These are phyloP conservation scores for Fusarium denticulatum DNA, from an alignment of 2,329 filamentous ascomycete species.

Conservation along the genomic window DNA sequence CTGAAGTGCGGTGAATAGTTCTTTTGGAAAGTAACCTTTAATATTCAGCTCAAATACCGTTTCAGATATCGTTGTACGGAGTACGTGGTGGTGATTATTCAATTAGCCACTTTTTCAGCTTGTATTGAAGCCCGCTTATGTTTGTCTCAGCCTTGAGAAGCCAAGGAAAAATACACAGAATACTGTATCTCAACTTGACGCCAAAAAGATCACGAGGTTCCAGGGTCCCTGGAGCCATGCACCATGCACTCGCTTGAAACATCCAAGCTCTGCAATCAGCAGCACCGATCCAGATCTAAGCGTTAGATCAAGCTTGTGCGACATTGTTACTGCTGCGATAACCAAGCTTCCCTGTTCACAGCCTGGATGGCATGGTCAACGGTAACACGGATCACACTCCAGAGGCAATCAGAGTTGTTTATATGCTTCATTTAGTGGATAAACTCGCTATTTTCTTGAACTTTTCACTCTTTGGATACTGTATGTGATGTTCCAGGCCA, in stretches of 20 bases:
- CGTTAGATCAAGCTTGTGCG: not conserved
- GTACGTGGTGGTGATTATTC: not conserved
- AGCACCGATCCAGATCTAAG: not conserved
- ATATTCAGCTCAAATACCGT: not conserved
- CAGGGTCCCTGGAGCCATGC: not conserved
- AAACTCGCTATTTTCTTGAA: not conserved
- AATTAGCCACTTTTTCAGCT: not conserved
- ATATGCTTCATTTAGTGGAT: not conserved
- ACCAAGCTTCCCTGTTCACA: not conserved
- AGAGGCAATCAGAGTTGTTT: not conserved
- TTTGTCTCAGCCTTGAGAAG: no score
- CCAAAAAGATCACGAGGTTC: not conserved
- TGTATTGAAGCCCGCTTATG: not conserved
- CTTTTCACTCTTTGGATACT: not conserved
- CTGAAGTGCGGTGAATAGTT: not conserved
- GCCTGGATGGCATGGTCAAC: not conserved
- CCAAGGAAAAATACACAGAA: not conserved
- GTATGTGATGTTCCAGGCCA: not conserved
- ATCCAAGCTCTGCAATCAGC: no score
- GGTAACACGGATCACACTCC: not conserved
- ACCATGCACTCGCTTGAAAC: not conserved
- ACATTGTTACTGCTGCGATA: not conserved
- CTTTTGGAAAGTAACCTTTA: fast-evolving
- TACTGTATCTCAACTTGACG: not conserved
- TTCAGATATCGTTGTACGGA: not conserved